Conservation (phyloP, 148 eudicot species). For the Camellia sinensis region DNA sequence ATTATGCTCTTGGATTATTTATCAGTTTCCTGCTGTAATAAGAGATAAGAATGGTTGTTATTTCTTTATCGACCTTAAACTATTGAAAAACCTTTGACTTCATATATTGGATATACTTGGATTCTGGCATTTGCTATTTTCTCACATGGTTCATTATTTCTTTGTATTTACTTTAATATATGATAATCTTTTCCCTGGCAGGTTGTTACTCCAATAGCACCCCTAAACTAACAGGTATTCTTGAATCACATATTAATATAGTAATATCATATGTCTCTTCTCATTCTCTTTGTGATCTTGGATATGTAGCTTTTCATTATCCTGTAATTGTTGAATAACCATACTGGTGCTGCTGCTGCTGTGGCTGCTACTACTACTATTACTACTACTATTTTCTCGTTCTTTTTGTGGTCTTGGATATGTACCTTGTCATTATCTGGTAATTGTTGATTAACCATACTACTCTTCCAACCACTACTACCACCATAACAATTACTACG, state of each 20-base stretch:
- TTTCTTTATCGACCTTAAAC: background rate
- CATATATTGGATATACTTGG: background rate
- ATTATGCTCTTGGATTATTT: background rate
- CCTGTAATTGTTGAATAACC: background rate
- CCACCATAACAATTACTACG: no score
- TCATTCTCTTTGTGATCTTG: background rate
- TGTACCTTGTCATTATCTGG: background rate
- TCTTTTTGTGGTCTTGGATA: no score
- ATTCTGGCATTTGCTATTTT: background rate
- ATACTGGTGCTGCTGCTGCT: no score
- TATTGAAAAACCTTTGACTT: background rate
- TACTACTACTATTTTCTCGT: no score
- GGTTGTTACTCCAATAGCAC: constrained; percentile 98
- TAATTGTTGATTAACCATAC: background rate
- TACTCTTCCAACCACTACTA: no score
- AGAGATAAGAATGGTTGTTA: background rate
- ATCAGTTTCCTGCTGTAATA: background rate
- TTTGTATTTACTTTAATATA: background rate
- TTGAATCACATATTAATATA: background rate
- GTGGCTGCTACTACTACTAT: no score
- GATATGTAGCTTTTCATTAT: background rate
- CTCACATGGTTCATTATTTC: background rate
- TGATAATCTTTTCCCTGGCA: constrained; percentile 23
- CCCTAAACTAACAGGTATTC: constrained; percentile 91
- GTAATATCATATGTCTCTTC: background rate